Evolutionary conservation across 106 monocot species (phyloP).

Genomic region (Dendrobium huoshanense): DNA sequence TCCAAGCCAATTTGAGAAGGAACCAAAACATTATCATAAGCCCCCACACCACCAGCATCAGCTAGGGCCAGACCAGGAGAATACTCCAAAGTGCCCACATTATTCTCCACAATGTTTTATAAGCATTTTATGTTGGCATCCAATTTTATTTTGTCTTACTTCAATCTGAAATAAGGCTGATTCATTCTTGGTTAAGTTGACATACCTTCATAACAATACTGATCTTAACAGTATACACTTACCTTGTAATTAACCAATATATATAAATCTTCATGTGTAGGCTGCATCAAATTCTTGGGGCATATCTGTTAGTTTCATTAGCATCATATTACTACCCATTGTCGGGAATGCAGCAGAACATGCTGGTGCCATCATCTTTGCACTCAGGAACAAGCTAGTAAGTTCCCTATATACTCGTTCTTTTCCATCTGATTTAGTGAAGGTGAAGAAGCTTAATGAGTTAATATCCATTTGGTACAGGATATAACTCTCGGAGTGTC

Average conservation of each 20-base stretch:
- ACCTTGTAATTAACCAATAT: not conserved
- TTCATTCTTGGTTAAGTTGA: not conserved
- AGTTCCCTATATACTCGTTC: constrained; percentile 4
- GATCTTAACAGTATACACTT: not conserved
- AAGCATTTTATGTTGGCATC: no score
- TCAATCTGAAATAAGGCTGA: not conserved
- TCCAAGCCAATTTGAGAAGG: no score
- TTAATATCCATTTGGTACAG: constrained; percentile 20
- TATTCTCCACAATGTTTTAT: no score
- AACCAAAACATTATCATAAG: no score
- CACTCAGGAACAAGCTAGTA: constrained; percentile 61
- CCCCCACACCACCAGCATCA: no score
- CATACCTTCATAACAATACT: not conserved
- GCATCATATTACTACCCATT: constrained; percentile 60
- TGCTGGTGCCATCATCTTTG: constrained; percentile 69
- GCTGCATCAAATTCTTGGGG: constrained; percentile 50
- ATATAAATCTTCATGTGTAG: constrained; percentile 12
- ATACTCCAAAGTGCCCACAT: no score
- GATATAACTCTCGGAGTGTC: constrained; percentile 92
- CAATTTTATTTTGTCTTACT: no score
- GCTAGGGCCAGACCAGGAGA: no score
- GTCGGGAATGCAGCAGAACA: constrained; percentile 73
- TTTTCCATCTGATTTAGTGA: not conserved
- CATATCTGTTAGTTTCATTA: constrained; percentile 54
- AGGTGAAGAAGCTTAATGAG: not conserved